Evolutionary conservation across 305 asterid genomes (phyloP).

Genomic region (Ruellia speciosa): DNA sequence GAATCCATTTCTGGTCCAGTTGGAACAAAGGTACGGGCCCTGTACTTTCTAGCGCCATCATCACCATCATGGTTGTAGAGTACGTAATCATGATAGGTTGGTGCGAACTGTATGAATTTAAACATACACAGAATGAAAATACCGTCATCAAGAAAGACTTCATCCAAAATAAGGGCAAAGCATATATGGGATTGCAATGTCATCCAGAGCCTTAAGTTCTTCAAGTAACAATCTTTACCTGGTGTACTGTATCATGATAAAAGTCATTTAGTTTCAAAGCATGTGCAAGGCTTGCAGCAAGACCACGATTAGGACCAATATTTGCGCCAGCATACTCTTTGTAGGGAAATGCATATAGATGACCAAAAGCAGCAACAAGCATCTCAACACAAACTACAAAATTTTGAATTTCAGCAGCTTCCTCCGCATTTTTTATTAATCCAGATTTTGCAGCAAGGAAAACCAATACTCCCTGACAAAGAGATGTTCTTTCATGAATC

Average conservation of each 20-base stretch:
- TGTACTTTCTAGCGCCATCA: conserved; percentile 81
- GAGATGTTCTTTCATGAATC: conserved; percentile 12
- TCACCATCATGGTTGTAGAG: conserved; percentile 84
- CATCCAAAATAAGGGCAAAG: neutral
- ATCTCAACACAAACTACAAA: conserved; percentile 89
- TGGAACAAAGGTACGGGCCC: conserved; percentile 92
- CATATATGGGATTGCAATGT: too few species aligned
- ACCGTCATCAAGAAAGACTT: neutral
- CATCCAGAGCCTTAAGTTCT: too few species aligned
- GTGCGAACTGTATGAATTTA: conserved; percentile 66
- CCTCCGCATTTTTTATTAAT: conserved; percentile 60
- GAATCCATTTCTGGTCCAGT: conserved; percentile 94
- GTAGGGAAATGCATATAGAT: conserved; percentile 88
- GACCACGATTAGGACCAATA: conserved; percentile 60
- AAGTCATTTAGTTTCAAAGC: conserved; percentile 81
- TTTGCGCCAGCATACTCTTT: conserved; percentile 96
- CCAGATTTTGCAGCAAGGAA: conserved; percentile 89
- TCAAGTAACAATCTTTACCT: conserved; percentile 37
- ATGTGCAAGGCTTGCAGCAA: conserved; percentile 77
- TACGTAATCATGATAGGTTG: conserved; percentile 93
- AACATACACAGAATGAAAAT: conserved; percentile 10
- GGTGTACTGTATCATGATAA: conserved; percentile 94
- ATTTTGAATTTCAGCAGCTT: conserved; percentile 89
- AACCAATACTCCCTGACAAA: conserved; percentile 85
- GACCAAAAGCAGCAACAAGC: conserved; percentile 93